phyloP scores from a whole-genome alignment of 176 grass and related monocot genomes.

The Musa beccarii region DNA sequence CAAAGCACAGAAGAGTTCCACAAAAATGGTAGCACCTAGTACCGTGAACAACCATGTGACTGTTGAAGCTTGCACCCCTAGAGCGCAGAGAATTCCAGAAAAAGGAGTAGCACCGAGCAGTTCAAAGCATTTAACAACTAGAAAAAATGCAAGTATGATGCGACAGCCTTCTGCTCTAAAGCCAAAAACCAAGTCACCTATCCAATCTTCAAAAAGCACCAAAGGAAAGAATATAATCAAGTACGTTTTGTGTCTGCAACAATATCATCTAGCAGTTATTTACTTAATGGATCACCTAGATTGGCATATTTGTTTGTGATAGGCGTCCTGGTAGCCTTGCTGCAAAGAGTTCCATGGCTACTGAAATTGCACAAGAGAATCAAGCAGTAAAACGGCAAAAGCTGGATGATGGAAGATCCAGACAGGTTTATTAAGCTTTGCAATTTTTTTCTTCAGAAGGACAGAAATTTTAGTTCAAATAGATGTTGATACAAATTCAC shows the following conservation, averaged over 20 bases:
- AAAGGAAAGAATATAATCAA: constrained; percentile 48
- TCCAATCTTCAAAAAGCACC: constrained; percentile 22
- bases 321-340: constrained; percentile 15
- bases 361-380: constrained; percentile 62
- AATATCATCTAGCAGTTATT: not conserved
- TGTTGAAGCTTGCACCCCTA: constrained; percentile 25
- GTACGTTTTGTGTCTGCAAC: constrained; percentile 27
- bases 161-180: constrained; percentile 22
- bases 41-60: constrained; percentile 19
- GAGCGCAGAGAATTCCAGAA: constrained; percentile 16
- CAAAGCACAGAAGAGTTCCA: constrained; percentile 26
- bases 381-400: constrained; percentile 93
- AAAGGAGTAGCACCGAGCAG: constrained; percentile 19
- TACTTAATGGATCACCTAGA: not conserved
- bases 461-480: not conserved
- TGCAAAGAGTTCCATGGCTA: constrained; percentile 14
- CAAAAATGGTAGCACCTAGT: not conserved
- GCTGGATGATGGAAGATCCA: constrained; percentile 57
- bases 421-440: constrained; percentile 34
- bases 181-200: constrained; percentile 15
- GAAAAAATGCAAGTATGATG: constrained; percentile 15
- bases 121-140: constrained; percentile 22
- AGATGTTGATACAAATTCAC: not conserved
- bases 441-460: not conserved
- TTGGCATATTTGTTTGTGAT: not conserved